Conservation (phyloP, 2,329 filamentous ascomycete species). For the Sporothrix humicola region DNA sequence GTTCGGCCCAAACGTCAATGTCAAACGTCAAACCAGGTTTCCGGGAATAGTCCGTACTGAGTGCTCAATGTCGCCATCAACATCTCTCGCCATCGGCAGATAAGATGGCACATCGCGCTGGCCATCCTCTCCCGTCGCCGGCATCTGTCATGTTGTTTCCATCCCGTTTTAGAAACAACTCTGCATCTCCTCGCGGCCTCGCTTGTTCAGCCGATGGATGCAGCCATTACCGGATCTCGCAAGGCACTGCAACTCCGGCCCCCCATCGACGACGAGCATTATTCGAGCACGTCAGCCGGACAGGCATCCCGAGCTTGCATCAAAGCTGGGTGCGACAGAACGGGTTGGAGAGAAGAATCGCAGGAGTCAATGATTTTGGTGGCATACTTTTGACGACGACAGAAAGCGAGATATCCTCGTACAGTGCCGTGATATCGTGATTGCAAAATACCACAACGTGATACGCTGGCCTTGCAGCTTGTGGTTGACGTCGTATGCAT, state of each 20-base stretch:
- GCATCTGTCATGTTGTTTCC: background rate
- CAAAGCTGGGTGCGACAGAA: background rate
- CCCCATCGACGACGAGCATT: too few species aligned
- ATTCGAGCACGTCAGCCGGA: conserved; percentile 17
- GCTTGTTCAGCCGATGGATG: background rate
- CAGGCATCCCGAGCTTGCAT: background rate
- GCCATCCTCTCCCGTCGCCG: background rate
- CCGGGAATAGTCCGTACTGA: background rate
- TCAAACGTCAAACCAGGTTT: background rate
- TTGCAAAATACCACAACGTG: conserved; percentile 16
- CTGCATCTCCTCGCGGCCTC: background rate
- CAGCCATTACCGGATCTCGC: background rate
- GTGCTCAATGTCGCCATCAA: conserved; percentile 13
- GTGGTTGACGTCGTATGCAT: background rate
- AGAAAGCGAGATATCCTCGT: background rate
- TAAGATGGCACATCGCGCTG: background rate
- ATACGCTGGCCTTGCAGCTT: conserved; percentile 4
- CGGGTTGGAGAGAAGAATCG: background rate
- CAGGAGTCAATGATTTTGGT: background rate
- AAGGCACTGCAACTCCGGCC: background rate
- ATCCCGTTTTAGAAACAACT: background rate
- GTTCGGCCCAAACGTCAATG: too few species aligned
- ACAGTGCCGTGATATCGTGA: background rate
- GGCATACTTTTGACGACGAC: background rate
- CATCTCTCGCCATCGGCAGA: conserved; percentile 17